phyloP scores from a whole-genome alignment of 2,329 filamentous ascomycete genomes.

The Penicillium aurantiogriseum region DNA sequence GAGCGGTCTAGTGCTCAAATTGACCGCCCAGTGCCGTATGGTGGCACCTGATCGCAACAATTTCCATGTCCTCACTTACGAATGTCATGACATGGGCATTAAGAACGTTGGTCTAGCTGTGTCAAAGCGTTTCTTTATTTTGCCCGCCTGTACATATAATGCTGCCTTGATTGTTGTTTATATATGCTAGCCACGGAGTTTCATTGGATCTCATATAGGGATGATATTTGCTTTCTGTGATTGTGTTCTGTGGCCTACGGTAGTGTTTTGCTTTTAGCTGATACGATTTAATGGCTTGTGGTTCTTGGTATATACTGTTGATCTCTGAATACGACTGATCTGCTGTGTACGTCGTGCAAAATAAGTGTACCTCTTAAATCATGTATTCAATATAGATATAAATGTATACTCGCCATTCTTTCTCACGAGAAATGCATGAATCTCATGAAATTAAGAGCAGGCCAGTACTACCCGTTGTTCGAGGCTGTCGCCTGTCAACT shows the following conservation, averaged over 20 bases:
- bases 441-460: too few species aligned
- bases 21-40: conserved; percentile 21
- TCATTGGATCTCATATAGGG: not conserved
- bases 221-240: not conserved
- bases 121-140: not conserved
- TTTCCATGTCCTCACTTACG: conserved; percentile 11
- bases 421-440: not conserved
- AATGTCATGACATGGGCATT: conserved; percentile 14
- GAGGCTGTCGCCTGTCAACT: too few species aligned
- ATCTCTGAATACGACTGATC: not conserved
- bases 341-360: not conserved
- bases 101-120: not conserved
- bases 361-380: too few species aligned
- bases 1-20: conserved; percentile 28
- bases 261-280: not conserved
- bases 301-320: not conserved
- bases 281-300: not conserved
- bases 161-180: not conserved
- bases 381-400: not conserved
- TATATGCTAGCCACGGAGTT: conserved; percentile 13
- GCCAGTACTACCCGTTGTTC: too few species aligned
- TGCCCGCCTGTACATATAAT: conserved; percentile 15
- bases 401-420: not conserved
- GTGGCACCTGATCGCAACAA: conserved; percentile 14
- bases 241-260: not conserved